These are phyloP conservation scores for Torulaspora delbrueckii DNA, from an alignment of 805 yeast genomes.

Conservation along the genomic window DNA sequence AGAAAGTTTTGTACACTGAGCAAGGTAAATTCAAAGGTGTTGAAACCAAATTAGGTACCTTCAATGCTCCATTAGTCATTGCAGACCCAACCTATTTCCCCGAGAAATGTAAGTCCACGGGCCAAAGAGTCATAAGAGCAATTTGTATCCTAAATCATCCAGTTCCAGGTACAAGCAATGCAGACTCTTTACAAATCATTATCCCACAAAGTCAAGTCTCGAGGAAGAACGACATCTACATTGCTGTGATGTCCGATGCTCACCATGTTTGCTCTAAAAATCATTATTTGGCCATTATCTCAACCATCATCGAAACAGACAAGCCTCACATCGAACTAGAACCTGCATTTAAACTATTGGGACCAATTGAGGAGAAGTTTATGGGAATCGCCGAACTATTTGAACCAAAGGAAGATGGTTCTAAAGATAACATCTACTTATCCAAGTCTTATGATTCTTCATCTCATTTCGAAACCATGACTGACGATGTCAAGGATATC, in stretches of 20 bases:
- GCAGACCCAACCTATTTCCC: slow-evolving; percentile 99
- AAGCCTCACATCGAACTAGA: slow-evolving; percentile 88
- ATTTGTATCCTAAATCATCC: slow-evolving; percentile 89
- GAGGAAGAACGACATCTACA: slow-evolving; percentile 89
- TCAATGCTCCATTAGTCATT: slow-evolving; percentile 87
- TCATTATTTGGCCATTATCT: slow-evolving; percentile 85
- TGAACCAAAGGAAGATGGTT: slow-evolving; percentile 83
- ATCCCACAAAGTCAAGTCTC: slow-evolving; percentile 95
- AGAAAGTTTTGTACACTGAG: slow-evolving; percentile 72
- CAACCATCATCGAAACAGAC: slow-evolving; percentile 91
- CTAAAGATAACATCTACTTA: slow-evolving; percentile 68
- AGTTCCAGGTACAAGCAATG: slow-evolving; percentile 70
- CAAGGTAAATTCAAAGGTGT: slow-evolving; percentile 79
- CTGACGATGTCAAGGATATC: slow-evolving; percentile 94
- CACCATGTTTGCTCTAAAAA: slow-evolving; percentile 90
- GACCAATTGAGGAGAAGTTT: slow-evolving; percentile 71
- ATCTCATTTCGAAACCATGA: slow-evolving; percentile 91
- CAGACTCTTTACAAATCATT: slow-evolving; percentile 88
- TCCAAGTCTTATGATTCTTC: slow-evolving; percentile 91
- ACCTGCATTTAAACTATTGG: slow-evolving; percentile 88
- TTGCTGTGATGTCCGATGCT: slow-evolving; percentile 82
- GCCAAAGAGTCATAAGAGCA: slow-evolving; percentile 38
- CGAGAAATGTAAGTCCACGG: slow-evolving; percentile 38
- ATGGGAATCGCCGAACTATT: slow-evolving; percentile 92
- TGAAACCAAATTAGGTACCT: slow-evolving; percentile 83